Evolutionary conservation across 495 filamentous ascomycete species (phyloP), one percentile per base, ranked within the genome.

Genomic region (Parachaetomium inaequale): DNA sequence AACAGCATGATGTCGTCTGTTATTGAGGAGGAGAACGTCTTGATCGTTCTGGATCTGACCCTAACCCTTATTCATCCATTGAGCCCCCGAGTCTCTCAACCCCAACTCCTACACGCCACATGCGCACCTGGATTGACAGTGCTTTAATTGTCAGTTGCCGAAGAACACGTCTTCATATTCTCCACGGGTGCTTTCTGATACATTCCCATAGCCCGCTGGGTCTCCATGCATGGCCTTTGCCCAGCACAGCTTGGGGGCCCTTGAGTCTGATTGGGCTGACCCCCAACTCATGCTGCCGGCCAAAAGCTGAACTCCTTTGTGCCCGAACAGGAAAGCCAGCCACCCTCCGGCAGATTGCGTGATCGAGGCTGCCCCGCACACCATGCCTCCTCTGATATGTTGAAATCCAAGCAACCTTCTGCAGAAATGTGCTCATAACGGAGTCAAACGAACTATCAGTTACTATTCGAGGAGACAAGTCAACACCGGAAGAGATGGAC

Each of bases 301-400:
- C n/a, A 11, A 46, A 42, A 40, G 21, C 34, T 53, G 31, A 28
- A 36, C 34, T 3, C 26, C 25, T n/a, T 45, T 57, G 54, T 57
- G 17, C 25, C 54, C 38, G 4, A 32, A 57, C 4, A 10, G 38
- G 56, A 5, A 28, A 15, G 34, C 34, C 34, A 55, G 31, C 52
- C 34, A n/a, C 38, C 40, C 45, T 51, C 42, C 31, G 47, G 47
- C 28, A 14, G 17, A 65, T 65, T 65, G 63, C 63, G 63, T 65
- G 63, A 65, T 65, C 59, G 47, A 32, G n/a, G 29, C 2, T 54
- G 58, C 59, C 63, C 63, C 63, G 63, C 63, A 65, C 63, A 53
- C 42, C 21, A 61, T 55, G 42, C 42, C 17, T n/a, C 4, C 42
- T 46, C 42, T 5, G 42, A 46, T 4, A 10, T 46, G 42, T 46